Base-by-base conservation (phyloP, 1,139 yeast genomes). In the Eremothecium sinecaudum region DNA sequence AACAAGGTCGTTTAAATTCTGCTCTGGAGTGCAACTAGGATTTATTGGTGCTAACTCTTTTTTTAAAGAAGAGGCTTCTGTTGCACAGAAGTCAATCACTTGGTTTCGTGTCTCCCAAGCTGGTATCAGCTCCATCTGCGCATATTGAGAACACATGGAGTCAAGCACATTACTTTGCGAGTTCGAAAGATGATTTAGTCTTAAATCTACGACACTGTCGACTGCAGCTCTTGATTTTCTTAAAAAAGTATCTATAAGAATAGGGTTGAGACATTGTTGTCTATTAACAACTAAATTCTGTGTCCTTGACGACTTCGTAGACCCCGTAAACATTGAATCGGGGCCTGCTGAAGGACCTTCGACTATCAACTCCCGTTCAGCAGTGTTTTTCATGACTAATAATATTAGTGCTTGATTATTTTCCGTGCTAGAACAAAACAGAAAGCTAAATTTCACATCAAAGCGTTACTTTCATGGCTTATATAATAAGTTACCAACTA, bases 191-290 rank as follows among this genome's bases (percentile, higher is more conserved):
- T 63, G 59, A 34, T 67, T 65, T 21, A 68, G 39, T 24, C 62
- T 51, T 28, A 65, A 63, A 22, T 50, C 58, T 0, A 69, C 44
- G 2, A 60, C 62, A 43, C 68, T 73, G 41, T 69, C 75, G 22
- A 66, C 58, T 2, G 59, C 53, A 33, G 53, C 53, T 40, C 75
- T 53, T n/a, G 71, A 58, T 1, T 59, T 40, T 17, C 59, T 50
- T 20, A 69, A 44, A 39, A 69, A 69, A 9, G 64, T 51, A 31
- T 66, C 56, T 2, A 68, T 48, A 1, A 68, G 58, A 18, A 58
- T 57, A 2, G 63, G 62, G 10, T 59, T 50, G 4, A 63, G 41
- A 37, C 74, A 69, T 13, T 61, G 48, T 18, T 53, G 53, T 21
- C 62, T 48, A 0, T 49, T 47, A 3, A 56, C 31, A 2, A 48